Percentiles rank a stretch among this genome's conserved stretches.
Conservation (phyloP, 306 rosid genomes). For the Trichosanthes cucumerina region DNA sequence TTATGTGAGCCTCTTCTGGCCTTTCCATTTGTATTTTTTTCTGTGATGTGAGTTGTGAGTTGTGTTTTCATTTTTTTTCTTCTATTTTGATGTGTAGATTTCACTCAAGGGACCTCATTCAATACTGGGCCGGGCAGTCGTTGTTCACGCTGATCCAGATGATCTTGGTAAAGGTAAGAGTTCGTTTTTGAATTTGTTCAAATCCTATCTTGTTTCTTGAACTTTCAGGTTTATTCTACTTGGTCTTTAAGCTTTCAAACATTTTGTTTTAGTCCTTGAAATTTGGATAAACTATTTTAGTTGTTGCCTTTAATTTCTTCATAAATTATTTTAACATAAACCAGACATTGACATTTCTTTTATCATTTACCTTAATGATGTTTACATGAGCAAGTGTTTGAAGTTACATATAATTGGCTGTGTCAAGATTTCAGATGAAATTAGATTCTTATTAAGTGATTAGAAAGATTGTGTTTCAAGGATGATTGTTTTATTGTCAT, state of each 20-base stretch:
- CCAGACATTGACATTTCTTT: too few species aligned
- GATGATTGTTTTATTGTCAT: background rate
- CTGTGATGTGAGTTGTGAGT: background rate
- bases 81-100: constrained; percentile 27
- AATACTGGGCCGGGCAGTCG: constrained; percentile 54
- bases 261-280: background rate
- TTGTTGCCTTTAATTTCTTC: too few species aligned
- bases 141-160: constrained; percentile 71
- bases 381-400: background rate
- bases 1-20: background rate
- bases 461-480: background rate
- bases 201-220: background rate
- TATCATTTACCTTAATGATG: too few species aligned
- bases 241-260: background rate
- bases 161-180: constrained; percentile 60
- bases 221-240: background rate
- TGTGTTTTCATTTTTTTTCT: background rate
- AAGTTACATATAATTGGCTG: too few species aligned
- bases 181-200: background rate
- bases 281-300: too few species aligned
- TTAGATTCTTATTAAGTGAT: too few species aligned
- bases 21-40: background rate
- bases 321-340: too few species aligned
- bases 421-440: too few species aligned
- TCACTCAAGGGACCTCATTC: constrained; percentile 50